These are phyloP conservation scores for Neurospora sp. DNA, from an alignment of 2,329 filamentous ascomycete species.

Conservation along the genomic window DNA sequence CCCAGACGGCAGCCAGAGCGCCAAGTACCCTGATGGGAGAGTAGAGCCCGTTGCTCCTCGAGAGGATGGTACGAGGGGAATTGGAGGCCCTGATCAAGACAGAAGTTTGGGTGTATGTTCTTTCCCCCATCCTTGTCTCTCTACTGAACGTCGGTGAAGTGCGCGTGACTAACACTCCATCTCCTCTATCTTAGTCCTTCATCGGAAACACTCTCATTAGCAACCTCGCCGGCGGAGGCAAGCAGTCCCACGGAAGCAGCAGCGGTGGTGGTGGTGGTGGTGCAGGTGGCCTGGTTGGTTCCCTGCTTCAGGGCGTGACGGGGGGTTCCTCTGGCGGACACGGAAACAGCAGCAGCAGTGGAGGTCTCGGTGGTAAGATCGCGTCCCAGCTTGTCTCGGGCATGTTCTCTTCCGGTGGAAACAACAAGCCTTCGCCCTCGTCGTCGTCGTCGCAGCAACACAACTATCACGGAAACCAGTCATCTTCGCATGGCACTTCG, in stretches of 20 bases:
- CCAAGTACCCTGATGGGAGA: conserved; percentile 50
- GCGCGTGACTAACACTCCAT: conserved; percentile 4
- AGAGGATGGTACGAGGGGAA: conserved; percentile 20
- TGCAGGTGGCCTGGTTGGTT: conserved; percentile 32
- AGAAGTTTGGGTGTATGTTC: conserved; percentile 55
- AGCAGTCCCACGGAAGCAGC: conserved; percentile 22
- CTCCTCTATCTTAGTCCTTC: conserved; percentile 22
- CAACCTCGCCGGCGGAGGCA: conserved; percentile 34
- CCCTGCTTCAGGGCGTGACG: conserved; percentile 33
- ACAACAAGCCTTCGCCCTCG: conserved; percentile 28
- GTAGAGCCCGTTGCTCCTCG: conserved; percentile 47
- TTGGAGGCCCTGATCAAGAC: conserved; percentile 43
- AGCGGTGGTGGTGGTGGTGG: conserved; percentile 20
- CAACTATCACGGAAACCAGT: conserved; percentile 40
- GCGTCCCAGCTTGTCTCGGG: conserved; percentile 47
- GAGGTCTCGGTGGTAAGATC: conserved; percentile 39
- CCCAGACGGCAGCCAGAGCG: conserved; percentile 51
- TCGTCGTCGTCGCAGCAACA: conserved; percentile 24
- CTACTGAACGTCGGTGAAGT: not conserved
- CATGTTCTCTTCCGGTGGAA: conserved; percentile 38
- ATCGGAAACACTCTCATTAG: conserved; percentile 47
- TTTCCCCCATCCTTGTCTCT: not conserved
- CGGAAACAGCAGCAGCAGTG: conserved; percentile 16
- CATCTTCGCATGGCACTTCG: conserved; percentile 28
- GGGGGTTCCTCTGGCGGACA: conserved; percentile 11